These are phyloP conservation scores for Trichoderma atroviride DNA, from an alignment of 2,329 filamentous ascomycete species.

Conservation along the genomic window DNA sequence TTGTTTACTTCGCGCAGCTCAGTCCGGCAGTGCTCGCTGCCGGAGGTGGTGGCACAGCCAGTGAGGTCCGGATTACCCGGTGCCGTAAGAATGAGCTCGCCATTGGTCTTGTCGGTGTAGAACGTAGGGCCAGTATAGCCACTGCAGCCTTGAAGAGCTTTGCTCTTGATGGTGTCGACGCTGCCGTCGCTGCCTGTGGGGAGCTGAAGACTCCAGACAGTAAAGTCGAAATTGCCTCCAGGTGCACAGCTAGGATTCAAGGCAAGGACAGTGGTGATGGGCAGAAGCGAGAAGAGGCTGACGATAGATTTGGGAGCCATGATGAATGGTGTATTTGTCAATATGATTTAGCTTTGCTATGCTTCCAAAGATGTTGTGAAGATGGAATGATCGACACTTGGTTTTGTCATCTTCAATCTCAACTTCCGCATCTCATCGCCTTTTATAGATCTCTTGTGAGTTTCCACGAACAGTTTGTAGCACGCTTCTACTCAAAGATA, in stretches of 20 bases:
- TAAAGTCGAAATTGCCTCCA: conserved; percentile 40
- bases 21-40: conserved; percentile 47
- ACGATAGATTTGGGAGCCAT: conserved; percentile 17
- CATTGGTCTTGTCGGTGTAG: conserved; percentile 40
- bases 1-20: conserved; percentile 43
- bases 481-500: background rate
- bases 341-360: background rate
- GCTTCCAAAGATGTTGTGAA: background rate
- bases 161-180: conserved; percentile 34
- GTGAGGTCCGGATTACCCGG: conserved; percentile 39
- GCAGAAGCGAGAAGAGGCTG: conserved; percentile 1
- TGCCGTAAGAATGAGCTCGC: conserved; percentile 45
- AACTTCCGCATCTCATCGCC: background rate
- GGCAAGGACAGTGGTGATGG: conserved; percentile 11
- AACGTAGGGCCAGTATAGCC: conserved; percentile 42
- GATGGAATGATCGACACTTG: background rate
- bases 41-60: conserved; percentile 44
- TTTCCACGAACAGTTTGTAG: background rate
- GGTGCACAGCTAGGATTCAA: conserved; percentile 21
- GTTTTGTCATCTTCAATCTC: background rate
- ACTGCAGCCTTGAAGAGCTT: conserved; percentile 40
- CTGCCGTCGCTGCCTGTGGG: conserved; percentile 38
- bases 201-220: conserved; percentile 44
- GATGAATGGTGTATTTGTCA: background rate
- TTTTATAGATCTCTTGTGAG: background rate